phyloP scores from a whole-genome alignment of 106 monocot species.

The Allium cepa region DNA sequence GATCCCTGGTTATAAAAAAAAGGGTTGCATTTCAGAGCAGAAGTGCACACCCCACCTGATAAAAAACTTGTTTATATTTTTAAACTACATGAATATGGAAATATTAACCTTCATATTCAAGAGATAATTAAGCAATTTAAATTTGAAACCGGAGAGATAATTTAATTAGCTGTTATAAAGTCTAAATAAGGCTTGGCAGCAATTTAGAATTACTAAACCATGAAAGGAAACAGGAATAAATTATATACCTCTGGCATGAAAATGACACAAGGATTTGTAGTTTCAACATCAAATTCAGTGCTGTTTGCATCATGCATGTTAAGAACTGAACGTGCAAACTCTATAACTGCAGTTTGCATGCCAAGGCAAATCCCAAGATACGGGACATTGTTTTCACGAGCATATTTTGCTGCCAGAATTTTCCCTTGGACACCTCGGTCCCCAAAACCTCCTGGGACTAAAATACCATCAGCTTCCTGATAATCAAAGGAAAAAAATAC shows the following conservation, averaged over 20 bases:
- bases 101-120: too few species aligned
- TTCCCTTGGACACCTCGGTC: slow-evolving; percentile 73
- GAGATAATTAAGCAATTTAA: too few species aligned
- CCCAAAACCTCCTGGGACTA: slow-evolving; percentile 81
- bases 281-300: slow-evolving; percentile 57
- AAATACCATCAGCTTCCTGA: slow-evolving; percentile 55
- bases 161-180: too few species aligned
- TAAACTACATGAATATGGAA: too few species aligned
- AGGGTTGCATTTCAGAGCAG: neutral
- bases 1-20: slow-evolving; percentile 35
- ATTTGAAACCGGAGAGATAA: too few species aligned
- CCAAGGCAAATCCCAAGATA: slow-evolving; percentile 75
- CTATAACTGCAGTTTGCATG: slow-evolving; percentile 75
- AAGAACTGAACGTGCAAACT: slow-evolving; percentile 59
- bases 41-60: too few species aligned
- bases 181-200: too few species aligned
- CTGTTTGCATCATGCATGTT: slow-evolving; percentile 56
- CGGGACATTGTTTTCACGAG: slow-evolving; percentile 65
- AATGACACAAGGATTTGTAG: slow-evolving; percentile 54
- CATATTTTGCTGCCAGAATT: slow-evolving; percentile 74
- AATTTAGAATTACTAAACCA: neutral
- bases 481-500: too few species aligned
- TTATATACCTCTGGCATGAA: slow-evolving; percentile 70
- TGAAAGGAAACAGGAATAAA: neutral
- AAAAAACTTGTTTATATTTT: too few species aligned